Evolutionary conservation across 495 filamentous ascomycete genomes (phyloP).

Genomic region (Neurospora intermedia): DNA sequence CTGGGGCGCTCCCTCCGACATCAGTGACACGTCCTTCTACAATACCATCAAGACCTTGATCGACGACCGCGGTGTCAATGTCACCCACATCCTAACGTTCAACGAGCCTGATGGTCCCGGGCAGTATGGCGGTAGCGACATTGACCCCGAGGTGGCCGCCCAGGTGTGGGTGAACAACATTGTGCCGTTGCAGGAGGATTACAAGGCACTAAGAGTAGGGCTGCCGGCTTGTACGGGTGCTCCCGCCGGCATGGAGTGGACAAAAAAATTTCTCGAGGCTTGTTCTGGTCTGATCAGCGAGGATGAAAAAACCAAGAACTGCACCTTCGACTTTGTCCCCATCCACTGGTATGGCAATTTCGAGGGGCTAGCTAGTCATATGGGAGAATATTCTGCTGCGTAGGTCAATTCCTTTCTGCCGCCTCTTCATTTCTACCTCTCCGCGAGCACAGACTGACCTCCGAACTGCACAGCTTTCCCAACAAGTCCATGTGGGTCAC

Average conservation of each 20-base stretch:
- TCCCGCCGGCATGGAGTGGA: conserved; percentile 48
- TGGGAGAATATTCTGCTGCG: conserved; percentile 49
- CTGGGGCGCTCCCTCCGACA: conserved; percentile 45
- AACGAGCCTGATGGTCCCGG: conserved; percentile 59
- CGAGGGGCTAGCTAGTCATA: conserved; percentile 57
- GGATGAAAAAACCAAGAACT: conserved; percentile 30
- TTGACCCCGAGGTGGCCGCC: conserved; percentile 48
- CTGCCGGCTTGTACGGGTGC: conserved; percentile 49
- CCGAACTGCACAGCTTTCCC: conserved; percentile 33
- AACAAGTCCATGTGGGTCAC: conserved; percentile 62
- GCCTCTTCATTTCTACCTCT: neutral
- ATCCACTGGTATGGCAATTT: conserved; percentile 74
- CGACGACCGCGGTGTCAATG: conserved; percentile 38
- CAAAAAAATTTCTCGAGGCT: conserved; percentile 48
- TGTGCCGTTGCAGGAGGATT: conserved; percentile 44
- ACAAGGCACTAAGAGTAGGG: conserved; percentile 43
- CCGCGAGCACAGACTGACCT: neutral
- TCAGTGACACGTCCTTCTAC: conserved; percentile 44
- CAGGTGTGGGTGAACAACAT: conserved; percentile 55
- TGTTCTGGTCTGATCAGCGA: conserved; percentile 35
- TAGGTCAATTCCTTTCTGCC: conserved; percentile 13
- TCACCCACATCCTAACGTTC: conserved; percentile 57
- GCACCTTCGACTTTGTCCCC: conserved; percentile 60
- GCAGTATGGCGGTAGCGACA: conserved; percentile 45
- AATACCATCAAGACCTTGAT: conserved; percentile 41